phyloP scores from a whole-genome alignment of 208 protist genomes.

The Lotmaria passim region DNA sequence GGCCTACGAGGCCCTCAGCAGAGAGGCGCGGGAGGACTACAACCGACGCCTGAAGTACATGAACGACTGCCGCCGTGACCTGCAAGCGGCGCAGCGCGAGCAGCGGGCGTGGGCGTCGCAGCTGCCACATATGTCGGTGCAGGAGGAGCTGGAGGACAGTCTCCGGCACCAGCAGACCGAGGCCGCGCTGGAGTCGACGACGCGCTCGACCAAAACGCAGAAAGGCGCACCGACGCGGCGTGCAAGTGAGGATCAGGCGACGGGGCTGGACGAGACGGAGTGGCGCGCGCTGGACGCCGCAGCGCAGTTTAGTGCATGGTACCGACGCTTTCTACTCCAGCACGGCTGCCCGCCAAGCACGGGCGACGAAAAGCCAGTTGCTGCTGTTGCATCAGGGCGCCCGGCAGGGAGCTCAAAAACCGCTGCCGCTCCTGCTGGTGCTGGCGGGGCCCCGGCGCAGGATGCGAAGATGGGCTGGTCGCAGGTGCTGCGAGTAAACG shows the following conservation, averaged over 20 bases:
- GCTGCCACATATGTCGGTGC: slow-evolving; percentile 30
- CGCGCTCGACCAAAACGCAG: slow-evolving; percentile 3
- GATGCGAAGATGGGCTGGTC: slow-evolving; percentile 22
- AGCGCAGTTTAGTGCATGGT: slow-evolving; percentile 31
- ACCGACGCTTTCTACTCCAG: slow-evolving; percentile 26
- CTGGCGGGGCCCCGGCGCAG: slow-evolving; percentile 7
- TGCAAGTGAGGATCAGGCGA: not conserved
- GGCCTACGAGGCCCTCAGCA: slow-evolving; percentile 66
- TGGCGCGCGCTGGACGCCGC: slow-evolving; percentile 14
- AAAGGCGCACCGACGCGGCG: not conserved
- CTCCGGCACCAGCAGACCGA: slow-evolving; percentile 21
- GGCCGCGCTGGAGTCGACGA: slow-evolving; percentile 22
- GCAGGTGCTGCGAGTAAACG: slow-evolving; percentile 5
- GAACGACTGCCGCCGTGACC: slow-evolving; percentile 76
- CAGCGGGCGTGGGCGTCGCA: slow-evolving; percentile 16
- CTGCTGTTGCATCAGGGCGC: not conserved
- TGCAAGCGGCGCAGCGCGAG: slow-evolving; percentile 42
- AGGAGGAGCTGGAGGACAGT: slow-evolving; percentile 31
- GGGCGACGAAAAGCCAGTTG: not conserved
- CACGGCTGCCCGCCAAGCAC: slow-evolving; percentile 27
- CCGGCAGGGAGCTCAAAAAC: not conserved
- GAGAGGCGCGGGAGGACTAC: slow-evolving; percentile 63
- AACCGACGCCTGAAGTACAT: slow-evolving; percentile 78
- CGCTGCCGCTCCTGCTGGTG: slow-evolving; percentile 16
- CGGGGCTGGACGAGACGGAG: slow-evolving; percentile 5